Percentiles rank a stretch among this genome's conserved stretches.
These are phyloP conservation scores for Paecilomyces niveus DNA, from an alignment of 2,329 filamentous ascomycete species.

Conservation along the genomic window DNA sequence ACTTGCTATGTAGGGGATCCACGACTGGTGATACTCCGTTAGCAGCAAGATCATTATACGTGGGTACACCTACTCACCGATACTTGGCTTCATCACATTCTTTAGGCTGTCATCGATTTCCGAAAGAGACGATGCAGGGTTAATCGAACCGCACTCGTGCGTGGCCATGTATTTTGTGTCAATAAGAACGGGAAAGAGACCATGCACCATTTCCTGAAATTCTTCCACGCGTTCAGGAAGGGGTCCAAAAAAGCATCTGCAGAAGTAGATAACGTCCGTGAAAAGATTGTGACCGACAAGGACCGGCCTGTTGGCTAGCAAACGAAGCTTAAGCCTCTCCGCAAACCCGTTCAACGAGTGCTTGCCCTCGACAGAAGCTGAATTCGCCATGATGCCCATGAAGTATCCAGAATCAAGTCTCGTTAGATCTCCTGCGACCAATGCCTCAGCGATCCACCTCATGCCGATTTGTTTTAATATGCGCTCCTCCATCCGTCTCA, in stretches of 20 bases:
- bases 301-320: constrained; percentile 43
- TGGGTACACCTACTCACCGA: constrained; percentile 17
- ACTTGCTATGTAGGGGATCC: constrained; percentile 24
- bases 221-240: constrained; percentile 50
- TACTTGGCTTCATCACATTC: constrained; percentile 18
- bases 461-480: constrained; percentile 35
- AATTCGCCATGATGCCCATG: constrained; percentile 12
- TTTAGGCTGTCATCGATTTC: constrained; percentile 21
- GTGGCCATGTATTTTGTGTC: constrained; percentile 61
- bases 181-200: constrained; percentile 50
- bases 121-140: constrained; percentile 32
- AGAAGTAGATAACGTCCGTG: constrained; percentile 56
- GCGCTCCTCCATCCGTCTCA: constrained; percentile 17
- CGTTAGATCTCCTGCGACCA: constrained; percentile 35
- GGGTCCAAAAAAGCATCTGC: constrained; percentile 51
- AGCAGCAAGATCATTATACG: constrained; percentile 1
- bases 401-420: constrained; percentile 28
- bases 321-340: constrained; percentile 26
- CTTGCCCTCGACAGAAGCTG: constrained; percentile 10
- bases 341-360: constrained; percentile 19
- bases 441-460: constrained; percentile 41
- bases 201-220: constrained; percentile 45
- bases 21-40: constrained; percentile 20
- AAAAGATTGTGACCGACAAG: constrained; percentile 59
- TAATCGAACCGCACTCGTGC: constrained; percentile 46